Evolutionary conservation across 2,329 filamentous ascomycete genomes (phyloP).

Genomic region (Nannizzia gypsea): DNA sequence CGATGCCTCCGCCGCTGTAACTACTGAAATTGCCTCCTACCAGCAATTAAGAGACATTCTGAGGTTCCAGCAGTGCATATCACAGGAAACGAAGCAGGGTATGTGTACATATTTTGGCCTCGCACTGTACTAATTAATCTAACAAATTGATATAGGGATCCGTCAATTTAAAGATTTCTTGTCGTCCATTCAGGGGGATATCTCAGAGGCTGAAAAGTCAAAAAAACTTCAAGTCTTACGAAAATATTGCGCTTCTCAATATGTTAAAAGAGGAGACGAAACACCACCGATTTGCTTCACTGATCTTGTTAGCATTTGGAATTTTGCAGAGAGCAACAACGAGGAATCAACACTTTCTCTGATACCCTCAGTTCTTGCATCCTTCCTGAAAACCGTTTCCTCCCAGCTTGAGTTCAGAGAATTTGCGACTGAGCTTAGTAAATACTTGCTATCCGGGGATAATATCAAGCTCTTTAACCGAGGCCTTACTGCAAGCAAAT

Average conservation of each 20-base stretch:
- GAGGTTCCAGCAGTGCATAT: slow-evolving; percentile 56
- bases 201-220: slow-evolving; percentile 23
- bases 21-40: slow-evolving; percentile 33
- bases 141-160: slow-evolving; percentile 23
- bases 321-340: slow-evolving; percentile 64
- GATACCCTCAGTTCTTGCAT: slow-evolving; percentile 65
- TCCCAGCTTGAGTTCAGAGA: slow-evolving; percentile 60
- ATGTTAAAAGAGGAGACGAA: slow-evolving; percentile 38
- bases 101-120: slow-evolving; percentile 31
- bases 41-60: slow-evolving; percentile 59
- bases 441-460: slow-evolving; percentile 66
- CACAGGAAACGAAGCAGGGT: slow-evolving; percentile 46
- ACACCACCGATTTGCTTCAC: slow-evolving; percentile 54
- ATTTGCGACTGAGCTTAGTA: slow-evolving; percentile 65
- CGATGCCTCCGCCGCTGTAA: slow-evolving; percentile 7
- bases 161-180: slow-evolving; percentile 36
- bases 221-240: slow-evolving; percentile 35
- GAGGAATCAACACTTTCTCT: slow-evolving; percentile 72
- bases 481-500: slow-evolving; percentile 65
- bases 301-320: slow-evolving; percentile 82
- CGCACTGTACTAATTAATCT: neutral
- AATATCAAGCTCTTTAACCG: slow-evolving; percentile 71
- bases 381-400: slow-evolving; percentile 69
- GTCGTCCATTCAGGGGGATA: slow-evolving; percentile 27
- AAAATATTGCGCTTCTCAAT: slow-evolving; percentile 43